These are phyloP conservation scores for Leersia perrieri DNA, from an alignment of 176 grass and related monocot species.

Conservation along the genomic window DNA sequence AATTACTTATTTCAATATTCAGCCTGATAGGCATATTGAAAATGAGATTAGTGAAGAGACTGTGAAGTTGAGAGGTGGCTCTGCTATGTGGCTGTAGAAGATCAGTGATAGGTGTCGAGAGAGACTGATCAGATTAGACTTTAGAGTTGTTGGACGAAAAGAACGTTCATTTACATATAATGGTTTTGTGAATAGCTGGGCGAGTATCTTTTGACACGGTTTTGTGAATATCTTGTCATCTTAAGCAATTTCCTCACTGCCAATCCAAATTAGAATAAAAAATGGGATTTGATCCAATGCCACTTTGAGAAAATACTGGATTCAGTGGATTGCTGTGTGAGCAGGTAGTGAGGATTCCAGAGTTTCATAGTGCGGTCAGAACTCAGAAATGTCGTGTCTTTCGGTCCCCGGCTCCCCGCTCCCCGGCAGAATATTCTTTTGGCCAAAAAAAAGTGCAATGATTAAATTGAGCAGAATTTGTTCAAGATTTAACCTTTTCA, in stretches of 20 bases:
- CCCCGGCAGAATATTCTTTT: too few relatives aligned
- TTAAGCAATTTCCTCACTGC: not conserved
- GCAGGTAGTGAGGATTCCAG: conserved; percentile 44
- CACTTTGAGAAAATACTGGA: not conserved
- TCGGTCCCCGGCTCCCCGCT: too few relatives aligned
- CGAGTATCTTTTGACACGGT: not conserved
- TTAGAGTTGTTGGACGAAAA: not conserved
- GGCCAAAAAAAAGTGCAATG: too few relatives aligned
- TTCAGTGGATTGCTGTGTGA: not conserved
- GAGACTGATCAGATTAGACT: not conserved
- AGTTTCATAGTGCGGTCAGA: too few relatives aligned
- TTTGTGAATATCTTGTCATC: not conserved
- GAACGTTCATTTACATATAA: not conserved
- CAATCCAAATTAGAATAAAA: not conserved
- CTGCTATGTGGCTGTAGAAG: not conserved
- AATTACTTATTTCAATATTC: too few relatives aligned
- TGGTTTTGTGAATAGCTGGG: not conserved
- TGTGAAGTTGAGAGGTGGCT: not conserved
- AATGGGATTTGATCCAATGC: not conserved
- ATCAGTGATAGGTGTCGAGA: not conserved
- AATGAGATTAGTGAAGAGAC: not conserved
- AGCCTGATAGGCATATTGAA: not conserved
- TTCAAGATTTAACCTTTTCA: too few relatives aligned
- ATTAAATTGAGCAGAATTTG: too few relatives aligned
- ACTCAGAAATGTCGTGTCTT: too few relatives aligned